Conservation (phyloP, 2,329 filamentous ascomycete genomes). For the Aureobasidium sp. region DNA sequence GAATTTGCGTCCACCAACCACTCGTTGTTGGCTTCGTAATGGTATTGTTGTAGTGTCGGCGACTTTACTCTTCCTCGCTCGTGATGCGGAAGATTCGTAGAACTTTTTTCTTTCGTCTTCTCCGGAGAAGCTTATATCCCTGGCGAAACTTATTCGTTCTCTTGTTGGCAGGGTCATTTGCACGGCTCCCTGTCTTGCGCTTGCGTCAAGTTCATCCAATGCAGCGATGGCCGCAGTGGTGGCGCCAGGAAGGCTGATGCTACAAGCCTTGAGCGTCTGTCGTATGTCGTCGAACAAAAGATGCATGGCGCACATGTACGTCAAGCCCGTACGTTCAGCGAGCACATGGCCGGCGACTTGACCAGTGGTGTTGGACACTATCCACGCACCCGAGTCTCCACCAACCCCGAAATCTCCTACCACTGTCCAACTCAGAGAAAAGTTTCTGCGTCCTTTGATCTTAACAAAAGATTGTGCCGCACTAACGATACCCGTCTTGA, state of each 20-base stretch:
- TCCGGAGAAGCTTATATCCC: not conserved
- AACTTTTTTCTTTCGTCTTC: not conserved
- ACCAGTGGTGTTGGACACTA: conserved; percentile 71
- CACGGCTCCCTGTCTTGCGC: not conserved
- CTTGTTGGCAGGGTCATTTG: not conserved
- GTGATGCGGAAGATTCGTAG: not conserved
- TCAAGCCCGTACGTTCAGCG: conserved; percentile 64
- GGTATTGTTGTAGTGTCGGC: not conserved
- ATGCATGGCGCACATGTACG: conserved; percentile 95
- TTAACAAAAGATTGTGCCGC: conserved; percentile 76
- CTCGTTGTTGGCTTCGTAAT: not conserved
- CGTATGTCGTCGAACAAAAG: conserved; percentile 78
- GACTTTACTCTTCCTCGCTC: not conserved
- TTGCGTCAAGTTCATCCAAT: not conserved
- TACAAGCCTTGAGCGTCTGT: conserved; percentile 58
- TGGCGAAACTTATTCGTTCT: not conserved
- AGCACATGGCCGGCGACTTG: conserved; percentile 83
- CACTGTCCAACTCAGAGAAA: conserved; percentile 63
- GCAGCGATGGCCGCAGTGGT: not conserved
- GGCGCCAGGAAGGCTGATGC: conserved; percentile 4
- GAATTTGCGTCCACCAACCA: not conserved
- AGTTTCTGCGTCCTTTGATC: conserved; percentile 73
- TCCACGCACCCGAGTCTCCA: conserved; percentile 89
- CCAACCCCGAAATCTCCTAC: conserved; percentile 60
- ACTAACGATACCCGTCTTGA: conserved; percentile 70